Base-by-base conservation (phyloP, 306 rosid species). In the Senna tora region DNA sequence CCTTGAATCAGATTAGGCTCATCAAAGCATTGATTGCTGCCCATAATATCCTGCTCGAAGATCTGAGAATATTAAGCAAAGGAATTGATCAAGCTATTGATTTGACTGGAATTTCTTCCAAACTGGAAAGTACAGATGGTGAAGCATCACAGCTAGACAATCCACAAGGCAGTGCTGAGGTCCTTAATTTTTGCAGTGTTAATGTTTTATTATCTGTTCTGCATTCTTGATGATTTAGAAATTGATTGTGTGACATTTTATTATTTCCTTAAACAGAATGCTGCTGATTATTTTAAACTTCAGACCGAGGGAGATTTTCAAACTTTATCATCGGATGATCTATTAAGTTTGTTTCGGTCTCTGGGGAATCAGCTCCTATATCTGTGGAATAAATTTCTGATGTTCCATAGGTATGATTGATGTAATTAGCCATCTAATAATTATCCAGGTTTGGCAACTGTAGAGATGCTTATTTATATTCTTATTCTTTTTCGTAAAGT, bases 361-460 rank as follows among this genome's bases (percentile, higher is more conserved):
- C 69, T 91, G 82, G 97, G 96, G 5, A 88, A 89, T 74, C 92
- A 86, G 85, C 80, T 91, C 32, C 71, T 72, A 13, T 76, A 69
- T 81, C 84, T 94, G 67, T 94, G 99, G 97, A 94, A 87, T 67
- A 81, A 75, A n/a, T 94, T 91, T 86, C 61, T 91, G 80, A 82
- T 79, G 41, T 94, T 94, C 81, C 99, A 91, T 86, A 91, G 99
- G 99, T 94, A 60, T 69, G 77, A 30, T 47, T 36, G 49, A 56
- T 25, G 42, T 55, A 38, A 60, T 75, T 69, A 36, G 9, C 33
- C 79, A 9, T 75, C 78, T 39, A 39, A 53, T 71, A 71, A 57
- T 71, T 51, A 43, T 62, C 69, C 15, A 39, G 33, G 34, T 57
- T 60, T 52, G 33, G 46, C n/a, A 25, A 45, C 62, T 54, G 1